A percentile compares a stretch with the other conserved stretches of the same genome.
Evolutionary conservation across 2,329 filamentous ascomycete genomes (phyloP).

Genomic region (Zelopaecilomyces penicillatus): DNA sequence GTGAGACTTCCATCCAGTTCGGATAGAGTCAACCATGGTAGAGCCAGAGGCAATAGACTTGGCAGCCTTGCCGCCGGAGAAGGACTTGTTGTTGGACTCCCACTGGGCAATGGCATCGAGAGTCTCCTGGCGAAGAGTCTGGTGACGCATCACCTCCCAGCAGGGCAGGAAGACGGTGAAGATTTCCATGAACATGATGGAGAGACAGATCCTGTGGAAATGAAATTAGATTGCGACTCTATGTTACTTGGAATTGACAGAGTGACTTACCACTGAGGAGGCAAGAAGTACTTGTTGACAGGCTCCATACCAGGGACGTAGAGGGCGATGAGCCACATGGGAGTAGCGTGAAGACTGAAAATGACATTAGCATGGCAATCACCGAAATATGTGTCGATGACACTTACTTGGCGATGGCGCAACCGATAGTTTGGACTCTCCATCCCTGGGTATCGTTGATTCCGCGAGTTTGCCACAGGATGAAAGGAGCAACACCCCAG

Average conservation of each 20-base stretch:
- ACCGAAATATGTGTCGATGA: not conserved
- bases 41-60: slow-evolving; percentile 13
- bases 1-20: slow-evolving; percentile 24
- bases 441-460: slow-evolving; percentile 58
- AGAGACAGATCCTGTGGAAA: slow-evolving; percentile 31
- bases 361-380: not conserved
- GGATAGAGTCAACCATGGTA: slow-evolving; percentile 19
- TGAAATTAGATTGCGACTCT: not conserved
- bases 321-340: slow-evolving; percentile 55
- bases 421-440: slow-evolving; percentile 51
- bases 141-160: slow-evolving; percentile 43
- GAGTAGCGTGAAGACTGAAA: slow-evolving; percentile 50
- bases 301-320: slow-evolving; percentile 39
- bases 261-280: slow-evolving; percentile 51
- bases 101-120: slow-evolving; percentile 35
- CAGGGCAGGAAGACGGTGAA: slow-evolving; percentile 55
- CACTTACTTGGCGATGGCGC: slow-evolving; percentile 34
- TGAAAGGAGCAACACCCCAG: slow-evolving; percentile 49
- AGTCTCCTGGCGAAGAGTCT: slow-evolving; percentile 32
- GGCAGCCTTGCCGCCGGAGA: slow-evolving; percentile 7
- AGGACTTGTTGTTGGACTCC: slow-evolving; percentile 29
- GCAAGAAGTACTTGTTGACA: slow-evolving; percentile 45
- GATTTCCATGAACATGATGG: slow-evolving; percentile 51
- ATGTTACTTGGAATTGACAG: slow-evolving; percentile 19
- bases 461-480: slow-evolving; percentile 52